Percentiles rank a stretch among this genome's conserved stretches.
These are phyloP conservation scores for Calonectria honghensis DNA, from an alignment of 2,329 filamentous ascomycete genomes.

Conservation along the genomic window DNA sequence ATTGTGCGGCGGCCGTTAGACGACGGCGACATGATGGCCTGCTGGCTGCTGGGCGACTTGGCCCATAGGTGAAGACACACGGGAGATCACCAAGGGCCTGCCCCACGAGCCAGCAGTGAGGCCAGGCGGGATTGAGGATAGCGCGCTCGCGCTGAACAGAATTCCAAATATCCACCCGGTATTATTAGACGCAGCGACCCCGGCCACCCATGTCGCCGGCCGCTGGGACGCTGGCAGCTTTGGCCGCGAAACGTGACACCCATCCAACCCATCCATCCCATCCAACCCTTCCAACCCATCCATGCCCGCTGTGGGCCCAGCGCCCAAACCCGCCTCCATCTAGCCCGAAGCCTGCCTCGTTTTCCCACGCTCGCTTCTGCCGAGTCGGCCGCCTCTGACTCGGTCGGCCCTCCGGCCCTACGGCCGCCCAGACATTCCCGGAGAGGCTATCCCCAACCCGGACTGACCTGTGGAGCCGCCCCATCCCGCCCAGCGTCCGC, in stretches of 20 bases:
- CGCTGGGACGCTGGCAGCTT: conserved; percentile 2
- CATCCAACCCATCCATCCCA: neutral
- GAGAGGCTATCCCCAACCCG: conserved; percentile 14
- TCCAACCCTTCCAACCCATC: neutral
- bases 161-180: conserved; percentile 14
- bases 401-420: conserved; percentile 12
- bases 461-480: neutral
- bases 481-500: conserved; percentile 4
- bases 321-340: conserved; percentile 15
- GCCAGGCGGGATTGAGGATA: conserved; percentile 18
- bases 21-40: conserved; percentile 22
- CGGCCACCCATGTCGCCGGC: neutral
- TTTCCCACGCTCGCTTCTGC: conserved; percentile 20
- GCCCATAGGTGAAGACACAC: conserved; percentile 11
- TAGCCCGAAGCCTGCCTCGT: conserved; percentile 13
- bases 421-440: conserved; percentile 9
- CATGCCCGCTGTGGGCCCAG: conserved; percentile 3
- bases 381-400: conserved; percentile 20
- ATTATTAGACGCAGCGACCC: conserved; percentile 19
- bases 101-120: neutral
- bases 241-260: conserved; percentile 20
- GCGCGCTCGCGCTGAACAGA: conserved; percentile 8
- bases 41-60: neutral
- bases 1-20: conserved; percentile 11
- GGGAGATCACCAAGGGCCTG: conserved; percentile 8